A percentile compares a stretch with the other conserved stretches of the same genome.
Conservation (phyloP, 192 early-diverging fungal genomes). For the Entomortierella chlamydospora region DNA sequence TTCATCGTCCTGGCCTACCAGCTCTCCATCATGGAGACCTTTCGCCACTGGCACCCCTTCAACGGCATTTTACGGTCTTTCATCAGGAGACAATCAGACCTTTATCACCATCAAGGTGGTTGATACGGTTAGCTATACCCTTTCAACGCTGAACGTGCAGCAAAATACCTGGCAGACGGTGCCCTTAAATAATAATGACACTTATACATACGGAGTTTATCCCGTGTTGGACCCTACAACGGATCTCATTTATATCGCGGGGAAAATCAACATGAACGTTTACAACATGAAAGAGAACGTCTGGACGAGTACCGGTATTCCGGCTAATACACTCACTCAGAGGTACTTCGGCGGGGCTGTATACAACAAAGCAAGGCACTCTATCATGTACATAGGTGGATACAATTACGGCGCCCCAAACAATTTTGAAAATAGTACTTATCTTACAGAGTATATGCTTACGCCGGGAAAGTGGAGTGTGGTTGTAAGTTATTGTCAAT, state of each 20-base stretch:
- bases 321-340: background rate
- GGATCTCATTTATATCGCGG: slow-evolving; percentile 11
- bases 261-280: background rate
- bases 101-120: background rate
- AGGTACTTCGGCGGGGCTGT: background rate
- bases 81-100: slow-evolving; percentile 6
- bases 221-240: slow-evolving; percentile 2
- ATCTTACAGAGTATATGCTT: slow-evolving; percentile 12
- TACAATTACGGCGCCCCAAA: background rate
- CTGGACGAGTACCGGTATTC: background rate
- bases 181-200: background rate
- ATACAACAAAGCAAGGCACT: background rate
- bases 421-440: background rate
- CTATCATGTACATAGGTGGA: slow-evolving; percentile 13
- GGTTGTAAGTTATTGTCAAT: slow-evolving; percentile 9
- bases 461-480: background rate
- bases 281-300: background rate
- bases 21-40: slow-evolving; percentile 10
- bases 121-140: background rate
- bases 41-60: background rate
- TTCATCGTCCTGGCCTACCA: background rate
- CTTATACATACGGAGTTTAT: background rate
- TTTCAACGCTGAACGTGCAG: background rate
- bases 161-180: background rate
- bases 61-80: background rate